Evolutionary conservation across 306 rosid genomes (phyloP).

Genomic region (Hippophae tibetana): DNA sequence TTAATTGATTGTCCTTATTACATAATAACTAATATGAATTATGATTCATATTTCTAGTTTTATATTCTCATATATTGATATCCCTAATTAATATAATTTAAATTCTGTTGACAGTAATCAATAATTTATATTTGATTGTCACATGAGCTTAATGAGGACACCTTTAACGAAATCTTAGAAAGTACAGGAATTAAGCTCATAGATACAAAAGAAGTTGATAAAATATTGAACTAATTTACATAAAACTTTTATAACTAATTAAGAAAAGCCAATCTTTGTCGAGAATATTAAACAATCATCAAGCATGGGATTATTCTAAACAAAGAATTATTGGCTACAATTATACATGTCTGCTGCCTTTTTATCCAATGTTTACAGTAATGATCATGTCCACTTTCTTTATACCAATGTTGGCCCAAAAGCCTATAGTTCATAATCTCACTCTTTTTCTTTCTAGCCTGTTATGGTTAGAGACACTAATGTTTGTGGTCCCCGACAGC

Average conservation of each 20-base stretch:
- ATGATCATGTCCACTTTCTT: slow-evolving; percentile 61
- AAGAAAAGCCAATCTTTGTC: slow-evolving; percentile 31
- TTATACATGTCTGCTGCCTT: slow-evolving; percentile 29
- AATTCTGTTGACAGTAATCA: no score
- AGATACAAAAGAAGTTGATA: slow-evolving; percentile 7
- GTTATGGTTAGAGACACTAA: slow-evolving; percentile 25
- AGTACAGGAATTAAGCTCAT: slow-evolving; percentile 1
- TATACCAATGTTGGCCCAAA: slow-evolving; percentile 46
- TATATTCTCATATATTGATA: no score
- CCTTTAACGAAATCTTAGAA: slow-evolving; percentile 26
- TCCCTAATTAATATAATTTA: no score
- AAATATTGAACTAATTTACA: slow-evolving; percentile 29
- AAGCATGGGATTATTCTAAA: slow-evolving; percentile 29
- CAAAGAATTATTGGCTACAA: slow-evolving; percentile 25
- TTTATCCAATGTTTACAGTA: slow-evolving; percentile 35
- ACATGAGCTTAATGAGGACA: slow-evolving; percentile 55
- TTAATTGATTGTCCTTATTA: no score
- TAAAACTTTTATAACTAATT: neutral
- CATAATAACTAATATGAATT: no score
- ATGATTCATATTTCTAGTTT: no score
- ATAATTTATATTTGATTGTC: neutral
- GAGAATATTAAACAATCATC: slow-evolving; percentile 31
- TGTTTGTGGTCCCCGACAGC: slow-evolving; percentile 57
- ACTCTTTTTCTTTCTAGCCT: slow-evolving; percentile 28
- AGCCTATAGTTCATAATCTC: slow-evolving; percentile 43